Evolutionary conservation across 164 flowering plant genomes (phyloP).

Genomic region (Vitis rotundifolia): DNA sequence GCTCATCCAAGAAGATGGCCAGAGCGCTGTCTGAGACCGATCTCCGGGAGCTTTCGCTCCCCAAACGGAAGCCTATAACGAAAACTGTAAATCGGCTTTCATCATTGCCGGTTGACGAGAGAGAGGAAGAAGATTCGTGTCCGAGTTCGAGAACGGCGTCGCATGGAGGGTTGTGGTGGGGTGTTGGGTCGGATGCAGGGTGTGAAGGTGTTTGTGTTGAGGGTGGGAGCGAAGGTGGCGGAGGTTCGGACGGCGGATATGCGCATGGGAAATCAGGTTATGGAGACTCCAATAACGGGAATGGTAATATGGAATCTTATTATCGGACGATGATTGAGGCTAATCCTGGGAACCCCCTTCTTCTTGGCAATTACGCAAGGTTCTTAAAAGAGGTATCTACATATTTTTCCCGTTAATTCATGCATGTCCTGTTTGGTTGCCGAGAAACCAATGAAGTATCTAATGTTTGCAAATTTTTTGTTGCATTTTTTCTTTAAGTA

Average conservation of each 20-base stretch:
- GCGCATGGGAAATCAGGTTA: constrained; percentile 5
- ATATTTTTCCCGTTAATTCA: too few species aligned
- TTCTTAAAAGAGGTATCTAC: constrained; percentile 58
- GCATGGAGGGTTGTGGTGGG: constrained; percentile 13
- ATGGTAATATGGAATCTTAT: constrained; percentile 35
- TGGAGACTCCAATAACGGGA: constrained; percentile 25
- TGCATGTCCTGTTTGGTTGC: too few species aligned
- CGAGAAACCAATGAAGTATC: too few species aligned
- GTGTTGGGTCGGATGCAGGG: constrained; percentile 22
- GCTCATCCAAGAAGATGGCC: constrained; percentile 25
- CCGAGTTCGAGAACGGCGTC: constrained; percentile 9
- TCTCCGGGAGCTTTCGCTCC: constrained; percentile 25
- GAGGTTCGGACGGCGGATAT: constrained; percentile 14
- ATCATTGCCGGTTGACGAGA: constrained; percentile 17
- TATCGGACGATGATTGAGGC: constrained; percentile 63
- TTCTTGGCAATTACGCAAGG: constrained; percentile 62
- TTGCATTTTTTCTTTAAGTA: too few species aligned
- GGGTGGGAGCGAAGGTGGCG: constrained; percentile 26
- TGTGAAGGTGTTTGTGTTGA: not conserved
- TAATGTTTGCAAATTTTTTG: too few species aligned
- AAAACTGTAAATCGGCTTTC: not conserved
- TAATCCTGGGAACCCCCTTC: constrained; percentile 54
- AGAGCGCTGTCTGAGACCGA: constrained; percentile 49
- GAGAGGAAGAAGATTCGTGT: constrained; percentile 15
- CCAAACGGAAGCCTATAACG: constrained; percentile 21